Evolutionary conservation across 352 stramenopile species (phyloP).

Genomic region (Blastocystis sp.): DNA sequence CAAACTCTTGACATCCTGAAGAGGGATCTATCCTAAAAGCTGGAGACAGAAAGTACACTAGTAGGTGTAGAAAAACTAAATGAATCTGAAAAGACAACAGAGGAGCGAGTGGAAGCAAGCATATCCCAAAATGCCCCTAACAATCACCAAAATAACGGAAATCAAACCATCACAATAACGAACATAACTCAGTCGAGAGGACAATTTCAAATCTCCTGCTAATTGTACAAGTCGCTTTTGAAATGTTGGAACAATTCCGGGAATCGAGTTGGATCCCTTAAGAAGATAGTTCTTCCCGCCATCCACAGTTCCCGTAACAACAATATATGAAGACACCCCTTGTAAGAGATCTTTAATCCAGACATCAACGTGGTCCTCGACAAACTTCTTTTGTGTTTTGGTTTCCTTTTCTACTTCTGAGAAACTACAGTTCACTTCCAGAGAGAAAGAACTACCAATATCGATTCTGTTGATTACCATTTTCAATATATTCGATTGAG

Average conservation of each 20-base stretch:
- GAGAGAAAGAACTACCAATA: neutral
- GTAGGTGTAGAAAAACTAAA: neutral
- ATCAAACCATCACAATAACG: neutral
- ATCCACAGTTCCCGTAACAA: constrained; percentile 13
- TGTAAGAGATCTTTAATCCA: neutral
- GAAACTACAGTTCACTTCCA: constrained; percentile 2
- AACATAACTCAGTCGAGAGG: neutral
- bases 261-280: constrained; percentile 1
- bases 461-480: neutral
- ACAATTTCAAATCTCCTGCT: neutral
- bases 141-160: neutral
- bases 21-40: neutral
- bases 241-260: constrained; percentile 25
- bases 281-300: neutral
- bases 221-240: constrained; percentile 16
- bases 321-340: neutral
- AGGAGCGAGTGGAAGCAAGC: neutral
- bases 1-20: neutral
- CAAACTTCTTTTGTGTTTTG: neutral
- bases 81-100: neutral
- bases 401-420: neutral
- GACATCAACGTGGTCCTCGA: neutral
- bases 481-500: constrained; percentile 10
- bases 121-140: constrained; percentile 31
- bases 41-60: neutral